Evolutionary conservation across 176 grass and related monocot genomes (phyloP).

Genomic region (Oropetium thomaeum): DNA sequence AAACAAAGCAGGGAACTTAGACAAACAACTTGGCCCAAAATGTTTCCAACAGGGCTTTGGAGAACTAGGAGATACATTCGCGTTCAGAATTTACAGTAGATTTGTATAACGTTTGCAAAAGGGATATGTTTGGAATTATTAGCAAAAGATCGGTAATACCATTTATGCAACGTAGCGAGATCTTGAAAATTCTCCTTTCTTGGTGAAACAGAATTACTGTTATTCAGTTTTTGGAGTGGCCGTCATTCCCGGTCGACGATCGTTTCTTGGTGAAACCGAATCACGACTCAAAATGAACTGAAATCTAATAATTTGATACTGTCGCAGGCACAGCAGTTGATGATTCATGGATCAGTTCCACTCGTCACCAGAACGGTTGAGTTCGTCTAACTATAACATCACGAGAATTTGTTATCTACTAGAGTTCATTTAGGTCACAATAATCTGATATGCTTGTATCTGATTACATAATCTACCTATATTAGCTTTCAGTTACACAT

Average conservation of each 20-base stretch:
- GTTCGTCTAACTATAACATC: constrained; percentile 20
- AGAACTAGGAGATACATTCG: not conserved
- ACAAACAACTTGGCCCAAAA: not conserved
- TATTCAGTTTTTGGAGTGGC: no score
- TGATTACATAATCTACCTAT: constrained; percentile 30
- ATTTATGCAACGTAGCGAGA: not conserved
- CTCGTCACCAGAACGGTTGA: not conserved
- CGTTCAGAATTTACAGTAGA: not conserved
- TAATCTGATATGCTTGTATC: constrained; percentile 21
- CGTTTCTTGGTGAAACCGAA: not conserved
- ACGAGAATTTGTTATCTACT: not conserved
- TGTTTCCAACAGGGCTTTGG: no score
- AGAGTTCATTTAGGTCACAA: constrained; percentile 16
- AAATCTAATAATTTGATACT: not conserved
- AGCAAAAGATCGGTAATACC: no score
- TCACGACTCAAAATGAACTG: not conserved
- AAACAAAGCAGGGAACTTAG: not conserved
- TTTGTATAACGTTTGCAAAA: not conserved
- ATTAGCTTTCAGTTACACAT: constrained; percentile 28
- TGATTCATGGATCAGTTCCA: not conserved
- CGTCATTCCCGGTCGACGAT: no score
- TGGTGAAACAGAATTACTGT: no score
- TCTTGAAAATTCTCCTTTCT: not conserved
- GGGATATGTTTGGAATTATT: not conserved
- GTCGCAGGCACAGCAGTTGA: no score